A percentile compares a stretch with the other conserved stretches of the same genome.
phyloP scores from a whole-genome alignment of 1,284 basidiomycete genomes.

The Athelia sp. region DNA sequence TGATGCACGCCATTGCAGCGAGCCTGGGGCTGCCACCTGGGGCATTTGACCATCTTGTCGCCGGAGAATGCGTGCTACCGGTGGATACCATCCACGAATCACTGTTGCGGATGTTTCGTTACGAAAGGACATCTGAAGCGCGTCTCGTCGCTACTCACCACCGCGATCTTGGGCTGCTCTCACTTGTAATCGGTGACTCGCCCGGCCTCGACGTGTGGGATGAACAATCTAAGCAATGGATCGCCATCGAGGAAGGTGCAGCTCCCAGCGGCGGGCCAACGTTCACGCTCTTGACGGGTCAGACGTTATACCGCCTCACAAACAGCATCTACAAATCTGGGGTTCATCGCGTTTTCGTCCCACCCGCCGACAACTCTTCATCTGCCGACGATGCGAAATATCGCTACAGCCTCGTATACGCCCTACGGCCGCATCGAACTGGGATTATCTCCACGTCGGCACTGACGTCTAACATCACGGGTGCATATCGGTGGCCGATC shows the following conservation, averaged over 20 bases:
- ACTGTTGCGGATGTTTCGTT: conserved; percentile 24
- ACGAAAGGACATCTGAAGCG: conserved; percentile 14
- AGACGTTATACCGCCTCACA: conserved; percentile 22
- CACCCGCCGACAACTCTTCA: conserved; percentile 5
- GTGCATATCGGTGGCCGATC: conserved; percentile 13
- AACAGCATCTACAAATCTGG: conserved; percentile 21
- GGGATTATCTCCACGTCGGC: conserved; percentile 14
- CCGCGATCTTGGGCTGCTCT: conserved; percentile 23
- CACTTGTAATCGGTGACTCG: conserved; percentile 24
- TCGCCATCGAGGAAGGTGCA: conserved; percentile 20
- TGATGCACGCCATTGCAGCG: conserved; percentile 16
- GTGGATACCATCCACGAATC: conserved; percentile 14
- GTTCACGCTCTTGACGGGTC: conserved; percentile 21
- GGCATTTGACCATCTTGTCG: conserved; percentile 14
- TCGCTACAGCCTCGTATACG: conserved; percentile 23
- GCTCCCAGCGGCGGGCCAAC: conserved; percentile 12
- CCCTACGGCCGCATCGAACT: conserved; percentile 18
- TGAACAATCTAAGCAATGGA: conserved; percentile 13
- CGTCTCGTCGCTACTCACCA: conserved; percentile 21
- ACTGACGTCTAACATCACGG: conserved; percentile 17
- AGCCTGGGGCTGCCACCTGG: conserved; percentile 15
- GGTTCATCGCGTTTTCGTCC: conserved; percentile 23
- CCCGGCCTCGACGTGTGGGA: conserved; percentile 25
- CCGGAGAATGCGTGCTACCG: conserved; percentile 15
- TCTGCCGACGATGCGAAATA: conserved; percentile 8